phyloP scores from a whole-genome alignment of 1,284 basidiomycete genomes.

The Xerocomus amazonicus region DNA sequence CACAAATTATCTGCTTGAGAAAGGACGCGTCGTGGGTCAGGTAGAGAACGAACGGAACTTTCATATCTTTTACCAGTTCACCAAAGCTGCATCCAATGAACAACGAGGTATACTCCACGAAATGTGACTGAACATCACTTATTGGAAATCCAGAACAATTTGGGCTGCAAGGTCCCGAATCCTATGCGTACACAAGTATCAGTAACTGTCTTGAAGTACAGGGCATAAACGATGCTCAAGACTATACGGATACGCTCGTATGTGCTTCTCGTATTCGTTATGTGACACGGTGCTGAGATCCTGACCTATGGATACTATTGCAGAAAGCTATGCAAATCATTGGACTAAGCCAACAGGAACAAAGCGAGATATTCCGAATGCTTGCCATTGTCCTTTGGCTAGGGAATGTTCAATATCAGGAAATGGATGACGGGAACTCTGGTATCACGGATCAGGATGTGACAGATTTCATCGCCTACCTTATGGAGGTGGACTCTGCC shows the following conservation, averaged over 20 bases:
- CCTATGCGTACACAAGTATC: constrained; percentile 90
- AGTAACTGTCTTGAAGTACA: constrained; percentile 91
- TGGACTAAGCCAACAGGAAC: constrained; percentile 82
- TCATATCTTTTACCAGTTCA: constrained; percentile 99
- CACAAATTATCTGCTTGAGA: constrained; percentile 98
- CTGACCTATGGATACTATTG: neutral
- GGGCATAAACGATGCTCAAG: constrained; percentile 87
- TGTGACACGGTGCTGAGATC: constrained; percentile 15
- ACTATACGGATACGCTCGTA: constrained; percentile 87
- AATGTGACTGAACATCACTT: constrained; percentile 9
- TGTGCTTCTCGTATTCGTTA: constrained; percentile 24
- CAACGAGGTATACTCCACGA: constrained; percentile 66
- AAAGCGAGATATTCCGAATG: constrained; percentile 91
- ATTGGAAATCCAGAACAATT: constrained; percentile 69
- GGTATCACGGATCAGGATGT: constrained; percentile 80
- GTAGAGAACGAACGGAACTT: constrained; percentile 97
- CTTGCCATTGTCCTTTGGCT: constrained; percentile 94
- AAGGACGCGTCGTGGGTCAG: constrained; percentile 95
- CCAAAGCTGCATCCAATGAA: constrained; percentile 87
- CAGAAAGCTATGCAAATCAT: constrained; percentile 94
- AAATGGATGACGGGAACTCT: constrained; percentile 90
- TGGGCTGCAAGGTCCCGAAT: constrained; percentile 95
- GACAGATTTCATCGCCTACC: constrained; percentile 93
- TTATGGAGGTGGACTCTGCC: constrained; percentile 84
- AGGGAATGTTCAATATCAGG: constrained; percentile 89